Base-by-base conservation (phyloP, 2,329 filamentous ascomycete species). In the Trichophyton verrucosum region DNA sequence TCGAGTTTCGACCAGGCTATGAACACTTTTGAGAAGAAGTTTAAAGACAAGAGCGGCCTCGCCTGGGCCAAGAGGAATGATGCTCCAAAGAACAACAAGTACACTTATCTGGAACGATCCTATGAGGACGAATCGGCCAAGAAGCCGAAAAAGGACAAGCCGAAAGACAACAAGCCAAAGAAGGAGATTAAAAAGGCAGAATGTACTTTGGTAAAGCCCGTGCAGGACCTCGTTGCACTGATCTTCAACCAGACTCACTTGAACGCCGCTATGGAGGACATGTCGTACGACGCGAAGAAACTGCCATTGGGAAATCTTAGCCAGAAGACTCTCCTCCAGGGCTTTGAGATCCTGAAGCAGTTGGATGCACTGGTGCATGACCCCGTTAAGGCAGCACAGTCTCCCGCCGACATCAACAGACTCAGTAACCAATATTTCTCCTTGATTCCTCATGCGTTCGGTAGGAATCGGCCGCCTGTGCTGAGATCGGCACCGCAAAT, bases 161-260 rank as follows among this genome's bases (percentile, higher is more conserved):
- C 63, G 5, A 69, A 67, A 11, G 63, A 62, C 2, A 61, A 64
- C 9, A 71, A 70, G 1, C 70, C 71, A 8, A 65, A 68, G 7
- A 67, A 72, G 6, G 74, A 74, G 1, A 68, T 72, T 7, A 69
- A 76, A 13, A 66, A 72, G 0, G 73, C 77, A 0, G 75, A 83
- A 62, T 87, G 82, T 70, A 83, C 79, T 2, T 78, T 92, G 1
- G 73, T 79, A 0, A 71, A 74, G 11, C 77, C 84, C 0, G 78
- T 89, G 2, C 85, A 90, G 69, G 75, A 83, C 7, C 76, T 95
- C 20, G 86, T 95, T 80, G 76, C 85, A 62, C 82, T 95, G 65
- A 95, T 96, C 63, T 95, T 95, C 78, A 91, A 95, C 71, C 80
- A 83, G 61, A 71, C 85, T 22, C 86, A 86, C 69, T 90, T 95